Conservation (phyloP, 768 basidiomycete genomes). For the Omphalotus guepiniiformis region DNA sequence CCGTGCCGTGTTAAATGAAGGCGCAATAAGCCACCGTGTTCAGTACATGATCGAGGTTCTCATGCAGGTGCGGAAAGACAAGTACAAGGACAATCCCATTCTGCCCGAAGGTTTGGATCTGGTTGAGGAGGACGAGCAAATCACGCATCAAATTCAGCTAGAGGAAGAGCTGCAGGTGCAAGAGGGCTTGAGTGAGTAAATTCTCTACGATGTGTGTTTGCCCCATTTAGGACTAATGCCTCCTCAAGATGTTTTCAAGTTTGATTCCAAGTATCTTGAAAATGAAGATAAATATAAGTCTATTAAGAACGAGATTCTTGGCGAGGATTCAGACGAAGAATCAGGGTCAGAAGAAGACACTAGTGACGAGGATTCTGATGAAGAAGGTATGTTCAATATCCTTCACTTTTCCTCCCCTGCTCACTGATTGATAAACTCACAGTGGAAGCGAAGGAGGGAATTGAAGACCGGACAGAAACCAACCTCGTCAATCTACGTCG, state of each 20-base stretch:
- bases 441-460: slow-evolving; percentile 79
- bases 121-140: slow-evolving; percentile 97
- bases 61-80: slow-evolving; percentile 99
- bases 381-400: slow-evolving; percentile 30
- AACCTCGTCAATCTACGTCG: slow-evolving; percentile 94
- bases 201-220: background rate
- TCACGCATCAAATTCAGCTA: slow-evolving; percentile 88
- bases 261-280: slow-evolving; percentile 80
- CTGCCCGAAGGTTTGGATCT: slow-evolving; percentile 92
- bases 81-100: slow-evolving; percentile 98
- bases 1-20: slow-evolving; percentile 94
- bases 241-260: slow-evolving; percentile 85
- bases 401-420: background rate
- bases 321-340: slow-evolving; percentile 77
- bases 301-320: slow-evolving; percentile 92
- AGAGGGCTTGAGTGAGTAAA: slow-evolving; percentile 82
- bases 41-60: slow-evolving; percentile 99
- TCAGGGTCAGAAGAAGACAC: slow-evolving; percentile 64
- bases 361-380: slow-evolving; percentile 58
- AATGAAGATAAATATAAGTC: slow-evolving; percentile 92
- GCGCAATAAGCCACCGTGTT: slow-evolving; percentile 89
- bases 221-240: slow-evolving; percentile 9
- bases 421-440: slow-evolving; percentile 29
- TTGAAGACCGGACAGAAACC: slow-evolving; percentile 92
- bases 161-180: slow-evolving; percentile 94